Base-by-base conservation (phyloP, 2,329 filamentous ascomycete species). In the Alternaria atra region DNA sequence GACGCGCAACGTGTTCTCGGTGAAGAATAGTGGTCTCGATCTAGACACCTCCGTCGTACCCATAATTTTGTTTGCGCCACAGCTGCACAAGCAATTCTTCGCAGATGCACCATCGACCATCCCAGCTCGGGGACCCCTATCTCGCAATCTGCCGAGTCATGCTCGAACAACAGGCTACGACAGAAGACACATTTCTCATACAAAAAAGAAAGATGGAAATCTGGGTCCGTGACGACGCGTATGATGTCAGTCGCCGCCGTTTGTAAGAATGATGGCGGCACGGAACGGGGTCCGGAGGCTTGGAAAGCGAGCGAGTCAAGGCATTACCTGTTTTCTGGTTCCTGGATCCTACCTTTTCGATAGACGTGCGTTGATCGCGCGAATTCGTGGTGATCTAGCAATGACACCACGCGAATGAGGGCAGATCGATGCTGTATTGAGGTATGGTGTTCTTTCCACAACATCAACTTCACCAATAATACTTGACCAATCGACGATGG, bases 171-270 rank as follows among this genome's bases (percentile, higher is more conserved):
- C 46, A 50, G 46, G 32, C 25, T 52, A 23, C 35, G n/a, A 40
- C 34, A 52, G 8, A 34, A 30, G n/a, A 55, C 55, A 55, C 32
- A 23, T 56, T 48, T 20, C 17, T 20, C 23, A 48, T 30, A 17
- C 34, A 27, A 43, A 34, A 52, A 46, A 52, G 29, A 53, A 53
- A 44, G 1, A 57, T 58, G 37, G 43, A 50, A 48, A 27, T 42
- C 39, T 61, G 58, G 56, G 37, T 59, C 58, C 55, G 60, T 67
- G 60, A 67, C 63, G 64, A 55, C 35, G 61, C 46, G 23, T 30
- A 63, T 68, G 66, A 68, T 60, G 59, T 67, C 64, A 67, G 58
- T 56, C 53, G 60, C 48, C 46, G 44, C 56, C 35, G 35, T 43
- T 40, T 32, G 42, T 44, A 54, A 30, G 8, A 43, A 40, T 47